A percentile compares a stretch with the other conserved stretches of the same genome.
phyloP scores from a whole-genome alignment of 2,329 filamentous ascomycete species.

The Ceratocystis harringtonii region DNA sequence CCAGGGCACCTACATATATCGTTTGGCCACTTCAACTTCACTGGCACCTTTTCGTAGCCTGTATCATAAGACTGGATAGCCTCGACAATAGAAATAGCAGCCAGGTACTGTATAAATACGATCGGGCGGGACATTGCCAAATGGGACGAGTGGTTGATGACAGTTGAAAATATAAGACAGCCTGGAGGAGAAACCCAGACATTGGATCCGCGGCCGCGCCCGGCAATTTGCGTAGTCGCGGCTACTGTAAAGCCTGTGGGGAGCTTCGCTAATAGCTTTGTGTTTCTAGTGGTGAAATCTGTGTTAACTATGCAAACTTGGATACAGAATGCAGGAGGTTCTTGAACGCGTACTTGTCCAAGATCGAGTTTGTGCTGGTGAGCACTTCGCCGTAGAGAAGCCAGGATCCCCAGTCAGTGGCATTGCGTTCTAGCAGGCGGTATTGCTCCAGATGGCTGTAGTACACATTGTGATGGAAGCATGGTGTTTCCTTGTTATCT shows the following conservation, averaged over 20 bases:
- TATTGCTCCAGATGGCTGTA: constrained; percentile 58
- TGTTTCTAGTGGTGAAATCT: constrained; percentile 42
- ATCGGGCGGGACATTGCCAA: constrained; percentile 61
- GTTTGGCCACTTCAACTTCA: constrained; percentile 95
- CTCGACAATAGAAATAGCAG: constrained; percentile 72
- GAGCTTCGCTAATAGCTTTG: constrained; percentile 56
- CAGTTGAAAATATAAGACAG: constrained; percentile 71
- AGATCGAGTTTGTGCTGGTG: constrained; percentile 82
- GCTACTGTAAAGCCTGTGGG: constrained; percentile 77
- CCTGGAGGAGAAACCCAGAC: constrained; percentile 90
- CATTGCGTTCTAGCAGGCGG: constrained; percentile 35
- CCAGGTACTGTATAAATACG: constrained; percentile 86
- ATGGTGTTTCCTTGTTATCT: constrained; percentile 57
- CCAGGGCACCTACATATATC: constrained; percentile 55
- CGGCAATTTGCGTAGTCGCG: constrained; percentile 77
- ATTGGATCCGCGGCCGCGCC: constrained; percentile 75
- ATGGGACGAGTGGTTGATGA: constrained; percentile 67
- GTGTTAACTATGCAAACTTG: not conserved
- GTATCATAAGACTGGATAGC: constrained; percentile 66
- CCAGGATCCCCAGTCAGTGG: constrained; percentile 56
- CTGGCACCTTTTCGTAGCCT: constrained; percentile 58
- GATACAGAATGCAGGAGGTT: not conserved
- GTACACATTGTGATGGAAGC: constrained; percentile 71
- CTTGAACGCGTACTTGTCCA: constrained; percentile 54
- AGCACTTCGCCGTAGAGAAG: constrained; percentile 83